Conservation (phyloP, 2,329 filamentous ascomycete genomes). For the Fusarium multiceps region DNA sequence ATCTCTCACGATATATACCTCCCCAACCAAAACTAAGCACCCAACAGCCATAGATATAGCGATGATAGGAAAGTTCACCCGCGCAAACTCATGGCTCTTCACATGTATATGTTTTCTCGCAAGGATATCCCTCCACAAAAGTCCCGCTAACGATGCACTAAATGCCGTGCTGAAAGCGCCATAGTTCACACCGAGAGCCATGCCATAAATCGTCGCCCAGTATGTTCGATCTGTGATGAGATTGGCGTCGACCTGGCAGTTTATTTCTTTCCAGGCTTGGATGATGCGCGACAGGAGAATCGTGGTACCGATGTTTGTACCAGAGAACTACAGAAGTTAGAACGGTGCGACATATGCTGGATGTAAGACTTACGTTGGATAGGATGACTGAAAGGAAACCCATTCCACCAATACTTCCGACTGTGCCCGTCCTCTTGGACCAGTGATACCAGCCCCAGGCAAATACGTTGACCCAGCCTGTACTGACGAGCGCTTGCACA, state of each 20-base stretch:
- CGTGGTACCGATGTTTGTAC: constrained; percentile 81
- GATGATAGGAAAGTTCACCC: constrained; percentile 77
- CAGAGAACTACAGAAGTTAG: constrained; percentile 68
- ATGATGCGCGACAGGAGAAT: constrained; percentile 78
- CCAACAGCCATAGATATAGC: constrained; percentile 74
- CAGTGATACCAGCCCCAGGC: constrained; percentile 79
- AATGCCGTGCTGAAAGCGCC: constrained; percentile 80
- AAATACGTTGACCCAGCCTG: constrained; percentile 79
- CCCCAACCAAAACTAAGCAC: constrained; percentile 68
- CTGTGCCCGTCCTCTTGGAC: constrained; percentile 74
- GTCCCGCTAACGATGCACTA: constrained; percentile 76
- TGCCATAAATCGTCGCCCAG: constrained; percentile 79
- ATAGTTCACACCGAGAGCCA: constrained; percentile 80
- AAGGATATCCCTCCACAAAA: constrained; percentile 79
- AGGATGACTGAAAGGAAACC: constrained; percentile 76
- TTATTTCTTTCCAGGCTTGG: constrained; percentile 74
- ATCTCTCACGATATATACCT: constrained; percentile 66
- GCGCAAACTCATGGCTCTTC: constrained; percentile 71
- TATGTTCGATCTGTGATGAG: constrained; percentile 73
- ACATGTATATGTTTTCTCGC: constrained; percentile 75
- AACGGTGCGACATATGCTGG: fast-evolving
- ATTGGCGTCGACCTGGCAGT: constrained; percentile 54
- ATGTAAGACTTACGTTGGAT: constrained; percentile 70
- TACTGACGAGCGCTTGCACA: constrained; percentile 77
- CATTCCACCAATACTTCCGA: constrained; percentile 78